Percentiles rank a stretch among this genome's conserved stretches.
Evolutionary conservation across 2,329 filamentous ascomycete genomes (phyloP).

Genomic region (Monilinia aucupariae): DNA sequence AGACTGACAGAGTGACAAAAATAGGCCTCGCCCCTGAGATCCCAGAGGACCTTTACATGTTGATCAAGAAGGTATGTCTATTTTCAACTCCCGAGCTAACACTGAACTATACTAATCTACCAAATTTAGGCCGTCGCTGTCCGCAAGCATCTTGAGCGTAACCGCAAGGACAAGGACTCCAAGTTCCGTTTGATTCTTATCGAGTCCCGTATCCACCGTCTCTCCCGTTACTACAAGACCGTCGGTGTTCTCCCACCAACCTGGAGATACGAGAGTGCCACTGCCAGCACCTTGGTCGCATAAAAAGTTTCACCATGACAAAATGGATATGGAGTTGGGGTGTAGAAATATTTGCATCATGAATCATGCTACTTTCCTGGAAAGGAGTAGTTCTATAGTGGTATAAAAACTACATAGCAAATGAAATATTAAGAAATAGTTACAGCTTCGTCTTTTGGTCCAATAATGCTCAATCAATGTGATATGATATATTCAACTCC

Average conservation of each 20-base stretch:
- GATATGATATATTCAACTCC: not conserved
- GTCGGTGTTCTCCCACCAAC: conserved; percentile 78
- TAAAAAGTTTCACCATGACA: conserved; percentile 41
- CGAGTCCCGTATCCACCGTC: conserved; percentile 99
- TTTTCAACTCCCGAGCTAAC: not conserved
- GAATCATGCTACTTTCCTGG: conserved; percentile 2
- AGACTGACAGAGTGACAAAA: conserved; percentile 80
- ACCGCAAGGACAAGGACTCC: conserved; percentile 99
- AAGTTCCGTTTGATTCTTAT: conserved; percentile 99
- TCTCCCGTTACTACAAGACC: conserved; percentile 99
- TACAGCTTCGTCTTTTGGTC: conserved; percentile 11
- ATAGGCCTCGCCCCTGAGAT: conserved; percentile 96
- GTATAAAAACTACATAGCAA: conserved; percentile 29
- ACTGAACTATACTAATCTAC: conserved; percentile 24
- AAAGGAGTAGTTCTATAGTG: conserved; percentile 26
- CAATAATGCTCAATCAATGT: conserved; percentile 2
- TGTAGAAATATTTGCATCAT: conserved; percentile 27
- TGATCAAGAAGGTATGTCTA: conserved; percentile 92
- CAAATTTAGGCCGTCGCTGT: conserved; percentile 72
- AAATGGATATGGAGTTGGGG: conserved; percentile 31
- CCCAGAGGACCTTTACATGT: conserved; percentile 99
- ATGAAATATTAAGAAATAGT: conserved; percentile 32
- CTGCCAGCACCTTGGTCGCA: conserved; percentile 87
- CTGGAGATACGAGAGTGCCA: conserved; percentile 99
- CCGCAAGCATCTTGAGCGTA: conserved; percentile 99